Evolutionary conservation across 768 basidiomycete genomes (phyloP).

Genomic region (Cyathus striatus): DNA sequence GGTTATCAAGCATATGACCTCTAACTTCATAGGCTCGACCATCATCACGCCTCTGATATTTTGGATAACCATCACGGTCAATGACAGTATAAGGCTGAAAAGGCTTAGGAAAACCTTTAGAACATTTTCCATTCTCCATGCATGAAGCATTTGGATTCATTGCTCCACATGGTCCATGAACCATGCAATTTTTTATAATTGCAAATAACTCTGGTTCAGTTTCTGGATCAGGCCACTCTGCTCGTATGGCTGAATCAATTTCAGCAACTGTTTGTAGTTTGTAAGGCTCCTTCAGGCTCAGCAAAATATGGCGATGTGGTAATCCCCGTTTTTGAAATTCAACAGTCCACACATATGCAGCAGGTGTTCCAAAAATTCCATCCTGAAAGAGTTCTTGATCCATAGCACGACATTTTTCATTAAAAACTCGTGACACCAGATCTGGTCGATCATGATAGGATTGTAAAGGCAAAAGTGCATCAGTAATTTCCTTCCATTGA

Average conservation of each 20-base stretch:
- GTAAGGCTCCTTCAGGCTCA: slow-evolving; percentile 28
- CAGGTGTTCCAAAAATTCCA: slow-evolving; percentile 34
- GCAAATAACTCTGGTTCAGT: slow-evolving; percentile 33
- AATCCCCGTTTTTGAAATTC: slow-evolving; percentile 57
- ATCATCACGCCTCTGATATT: slow-evolving; percentile 28
- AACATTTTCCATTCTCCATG: slow-evolving; percentile 35
- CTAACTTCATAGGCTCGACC: slow-evolving; percentile 17
- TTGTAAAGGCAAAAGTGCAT: slow-evolving; percentile 33
- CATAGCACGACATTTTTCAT: slow-evolving; percentile 30
- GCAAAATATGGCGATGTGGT: slow-evolving; percentile 47
- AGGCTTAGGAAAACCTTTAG: slow-evolving; percentile 38
- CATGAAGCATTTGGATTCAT: slow-evolving; percentile 27
- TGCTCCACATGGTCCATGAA: slow-evolving; percentile 44
- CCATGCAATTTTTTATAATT: slow-evolving; percentile 33
- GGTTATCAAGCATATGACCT: slow-evolving; percentile 22
- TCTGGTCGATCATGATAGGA: slow-evolving; percentile 39
- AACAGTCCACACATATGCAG: slow-evolving; percentile 44
- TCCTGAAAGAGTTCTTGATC: slow-evolving; percentile 26
- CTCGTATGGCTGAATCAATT: slow-evolving; percentile 34
- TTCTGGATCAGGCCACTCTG: slow-evolving; percentile 36
- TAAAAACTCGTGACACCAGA: slow-evolving; percentile 39
- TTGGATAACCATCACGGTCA: slow-evolving; percentile 34
- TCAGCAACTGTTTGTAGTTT: slow-evolving; percentile 28
- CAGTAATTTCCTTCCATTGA: slow-evolving; percentile 39
- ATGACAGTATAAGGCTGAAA: slow-evolving; percentile 28